Conservation (phyloP, 306 rosid genomes). For the Pyrus betulifolia region DNA sequence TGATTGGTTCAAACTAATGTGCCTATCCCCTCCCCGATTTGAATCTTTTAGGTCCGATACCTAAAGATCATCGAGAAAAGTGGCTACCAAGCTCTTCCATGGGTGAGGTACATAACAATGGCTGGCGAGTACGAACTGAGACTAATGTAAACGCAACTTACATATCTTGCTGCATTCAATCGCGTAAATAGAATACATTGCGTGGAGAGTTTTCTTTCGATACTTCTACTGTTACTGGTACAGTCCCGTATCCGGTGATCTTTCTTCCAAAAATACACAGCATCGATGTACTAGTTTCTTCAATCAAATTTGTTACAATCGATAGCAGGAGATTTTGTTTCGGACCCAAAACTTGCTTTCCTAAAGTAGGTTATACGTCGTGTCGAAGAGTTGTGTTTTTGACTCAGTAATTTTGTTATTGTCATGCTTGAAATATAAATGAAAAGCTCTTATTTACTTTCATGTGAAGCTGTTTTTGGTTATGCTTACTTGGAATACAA, state of each 20-base stretch:
- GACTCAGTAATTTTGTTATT: background rate
- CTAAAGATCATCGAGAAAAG: conserved; percentile 68
- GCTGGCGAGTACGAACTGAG: conserved; percentile 35
- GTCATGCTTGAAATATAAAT: background rate
- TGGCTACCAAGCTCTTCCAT: conserved; percentile 39
- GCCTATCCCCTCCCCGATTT: background rate
- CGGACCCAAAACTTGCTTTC: background rate
- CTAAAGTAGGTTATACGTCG: background rate
- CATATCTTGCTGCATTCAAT: background rate
- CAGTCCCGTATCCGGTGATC: background rate
- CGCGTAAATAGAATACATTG: conserved; percentile 12
- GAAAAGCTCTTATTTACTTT: background rate
- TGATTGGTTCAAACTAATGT: background rate
- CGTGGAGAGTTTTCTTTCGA: background rate
- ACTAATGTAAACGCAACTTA: conserved; percentile 15
- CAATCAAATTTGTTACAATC: background rate
- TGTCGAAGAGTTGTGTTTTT: background rate
- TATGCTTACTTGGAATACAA: too few relatives aligned
- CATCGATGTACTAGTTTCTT: background rate
- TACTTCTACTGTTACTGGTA: background rate
- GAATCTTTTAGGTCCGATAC: conserved; percentile 50
- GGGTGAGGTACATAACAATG: conserved; percentile 41
- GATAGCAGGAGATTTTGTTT: background rate
- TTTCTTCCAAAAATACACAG: background rate
- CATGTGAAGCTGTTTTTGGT: background rate